Conservation (phyloP, 106 monocot species). For the Acorus gramineus region DNA sequence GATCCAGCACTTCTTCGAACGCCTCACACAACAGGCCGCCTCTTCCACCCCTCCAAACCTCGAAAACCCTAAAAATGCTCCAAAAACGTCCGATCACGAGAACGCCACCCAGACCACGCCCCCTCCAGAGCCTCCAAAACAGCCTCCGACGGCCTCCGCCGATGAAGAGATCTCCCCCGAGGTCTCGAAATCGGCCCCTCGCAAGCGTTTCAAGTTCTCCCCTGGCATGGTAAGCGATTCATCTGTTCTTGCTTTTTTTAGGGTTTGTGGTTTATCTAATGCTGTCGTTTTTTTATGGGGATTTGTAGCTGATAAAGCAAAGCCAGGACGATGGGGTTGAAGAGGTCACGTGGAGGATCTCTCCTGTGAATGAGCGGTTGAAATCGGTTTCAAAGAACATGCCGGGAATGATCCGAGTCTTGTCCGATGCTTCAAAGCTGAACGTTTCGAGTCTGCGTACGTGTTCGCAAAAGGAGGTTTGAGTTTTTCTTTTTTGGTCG, state of each 20-base stretch:
- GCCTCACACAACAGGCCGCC: constrained; percentile 57
- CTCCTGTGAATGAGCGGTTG: constrained; percentile 70
- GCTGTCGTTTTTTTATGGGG: neutral
- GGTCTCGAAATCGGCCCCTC: constrained; percentile 29
- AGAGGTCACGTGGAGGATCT: constrained; percentile 89
- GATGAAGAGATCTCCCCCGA: constrained; percentile 50
- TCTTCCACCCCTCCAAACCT: neutral
- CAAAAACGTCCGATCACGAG: constrained; percentile 1
- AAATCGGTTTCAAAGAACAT: constrained; percentile 34
- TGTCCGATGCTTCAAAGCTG: constrained; percentile 14
- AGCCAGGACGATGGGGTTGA: constrained; percentile 94
- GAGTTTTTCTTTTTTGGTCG: neutral
- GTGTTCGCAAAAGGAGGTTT: constrained; percentile 45
- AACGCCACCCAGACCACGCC: neutral
- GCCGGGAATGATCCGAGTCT: constrained; percentile 11
- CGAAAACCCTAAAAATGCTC: constrained; percentile 8
- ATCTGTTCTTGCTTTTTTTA: neutral
- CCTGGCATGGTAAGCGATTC: constrained; percentile 70
- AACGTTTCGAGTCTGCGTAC: constrained; percentile 22
- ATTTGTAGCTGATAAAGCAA: constrained; percentile 68
- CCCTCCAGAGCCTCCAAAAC: constrained; percentile 2
- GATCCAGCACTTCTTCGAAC: constrained; percentile 98
- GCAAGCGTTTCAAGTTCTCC: constrained; percentile 82
- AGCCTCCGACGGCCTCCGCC: neutral
- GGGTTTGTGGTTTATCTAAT: neutral